Conservation (phyloP, 2,329 filamentous ascomycete genomes). For the Plenodomus lindquistii region DNA sequence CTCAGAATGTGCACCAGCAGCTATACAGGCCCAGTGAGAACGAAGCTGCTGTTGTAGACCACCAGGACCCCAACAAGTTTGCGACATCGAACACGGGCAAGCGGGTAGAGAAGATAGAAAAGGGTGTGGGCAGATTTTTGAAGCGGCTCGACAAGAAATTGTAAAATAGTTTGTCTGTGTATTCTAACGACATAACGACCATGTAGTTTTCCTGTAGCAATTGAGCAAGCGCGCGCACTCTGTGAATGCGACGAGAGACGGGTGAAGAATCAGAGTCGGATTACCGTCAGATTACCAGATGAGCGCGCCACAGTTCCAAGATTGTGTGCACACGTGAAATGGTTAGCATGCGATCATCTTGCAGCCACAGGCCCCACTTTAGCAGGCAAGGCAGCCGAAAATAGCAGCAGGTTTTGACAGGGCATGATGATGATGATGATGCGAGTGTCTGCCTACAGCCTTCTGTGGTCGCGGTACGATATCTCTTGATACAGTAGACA, state of each 20-base stretch:
- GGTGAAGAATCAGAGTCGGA: background rate
- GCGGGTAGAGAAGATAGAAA: conserved; percentile 68
- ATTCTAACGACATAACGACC: background rate
- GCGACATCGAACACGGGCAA: conserved; percentile 63
- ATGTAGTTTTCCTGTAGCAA: conserved; percentile 8
- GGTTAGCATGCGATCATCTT: conserved; percentile 13
- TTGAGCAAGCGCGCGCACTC: conserved; percentile 16
- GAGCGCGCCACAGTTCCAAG: background rate
- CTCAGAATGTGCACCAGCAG: conserved; percentile 68
- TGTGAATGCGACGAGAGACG: too few relatives aligned
- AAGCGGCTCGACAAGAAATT: conserved; percentile 81
- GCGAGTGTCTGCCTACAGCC: conserved; percentile 1
- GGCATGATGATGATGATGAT: conserved; percentile 16
- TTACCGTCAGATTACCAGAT: too few relatives aligned
- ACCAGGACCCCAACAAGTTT: conserved; percentile 24
- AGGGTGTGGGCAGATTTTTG: conserved; percentile 70
- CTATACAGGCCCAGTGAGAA: conserved; percentile 69
- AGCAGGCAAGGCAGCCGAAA: conserved; percentile 14
- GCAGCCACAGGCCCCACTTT: conserved; percentile 15
- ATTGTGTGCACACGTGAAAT: conserved; percentile 3
- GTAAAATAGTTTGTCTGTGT: conserved; percentile 7
- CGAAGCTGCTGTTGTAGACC: conserved; percentile 49
- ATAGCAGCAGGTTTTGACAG: conserved; percentile 27
- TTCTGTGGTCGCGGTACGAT: background rate
- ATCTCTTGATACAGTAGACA: background rate